These are phyloP conservation scores for Macadamia integrifolia DNA, from an alignment of 164 flowering plant species.

Conservation along the genomic window DNA sequence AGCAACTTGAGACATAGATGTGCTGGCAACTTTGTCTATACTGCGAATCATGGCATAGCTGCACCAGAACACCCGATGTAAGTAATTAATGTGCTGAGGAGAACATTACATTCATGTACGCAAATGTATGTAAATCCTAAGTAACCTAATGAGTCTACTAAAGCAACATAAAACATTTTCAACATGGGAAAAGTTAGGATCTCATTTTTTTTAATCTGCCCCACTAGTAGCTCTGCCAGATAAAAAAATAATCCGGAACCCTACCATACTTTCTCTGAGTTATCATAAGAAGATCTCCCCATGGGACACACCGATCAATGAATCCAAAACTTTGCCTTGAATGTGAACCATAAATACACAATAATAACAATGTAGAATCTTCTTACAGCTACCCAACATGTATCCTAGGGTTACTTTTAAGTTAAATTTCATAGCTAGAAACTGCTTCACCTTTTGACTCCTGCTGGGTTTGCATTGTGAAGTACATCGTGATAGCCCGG, in stretches of 20 bases:
- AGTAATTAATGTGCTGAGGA: not conserved
- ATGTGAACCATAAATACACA: not conserved
- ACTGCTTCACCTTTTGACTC: constrained; percentile 57
- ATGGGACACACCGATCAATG: not conserved
- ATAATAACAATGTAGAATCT: not conserved
- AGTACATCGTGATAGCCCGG: constrained; percentile 71
- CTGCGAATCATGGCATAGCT: constrained; percentile 64
- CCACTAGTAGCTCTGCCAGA: not conserved
- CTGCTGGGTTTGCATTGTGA: constrained; percentile 75
- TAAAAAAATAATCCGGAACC: not conserved
- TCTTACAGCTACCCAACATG: not conserved
- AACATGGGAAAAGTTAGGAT: not conserved
- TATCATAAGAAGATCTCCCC: not conserved
- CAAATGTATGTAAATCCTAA: not conserved
- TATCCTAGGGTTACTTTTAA: not conserved
- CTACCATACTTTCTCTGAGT: not conserved
- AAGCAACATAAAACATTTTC: not conserved
- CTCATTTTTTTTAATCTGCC: not conserved
- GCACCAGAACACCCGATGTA: constrained; percentile 19
- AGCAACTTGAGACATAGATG: constrained; percentile 33
- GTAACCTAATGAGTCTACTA: not conserved
- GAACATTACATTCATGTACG: not conserved
- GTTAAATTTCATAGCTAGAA: not conserved
- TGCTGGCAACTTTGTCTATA: constrained; percentile 35
- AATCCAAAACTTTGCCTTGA: not conserved